Evolutionary conservation across 139 green algal species (phyloP), one percentile per base, ranked within the genome.

Genomic region (Pleodorina starrii): DNA sequence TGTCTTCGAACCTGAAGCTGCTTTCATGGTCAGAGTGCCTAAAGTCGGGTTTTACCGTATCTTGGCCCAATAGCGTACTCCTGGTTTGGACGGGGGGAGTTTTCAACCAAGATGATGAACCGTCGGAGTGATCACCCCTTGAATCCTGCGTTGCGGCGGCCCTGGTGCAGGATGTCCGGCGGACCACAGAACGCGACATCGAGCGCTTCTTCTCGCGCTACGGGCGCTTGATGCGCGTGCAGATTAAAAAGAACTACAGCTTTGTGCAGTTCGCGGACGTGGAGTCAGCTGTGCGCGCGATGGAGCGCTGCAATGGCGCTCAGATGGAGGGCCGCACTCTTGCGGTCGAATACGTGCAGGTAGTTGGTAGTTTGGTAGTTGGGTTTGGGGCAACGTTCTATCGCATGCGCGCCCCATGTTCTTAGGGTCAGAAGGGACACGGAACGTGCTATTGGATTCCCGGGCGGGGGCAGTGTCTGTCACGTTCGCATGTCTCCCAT

Each of bases 201-300:
- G 94, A 97, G 74, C 82, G 90, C 21, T 91, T 93, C 72, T 98
- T 98, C 82, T 92, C 95, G 54, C 75, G 72, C 73, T 95, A 92
- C 69, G 94, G 94, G 23, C 40, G 72, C 0, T 66, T 95, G 48
- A 76, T 87, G n/a, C 91, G 95, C 6, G 95, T 96, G 54, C 92
- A 97, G 83, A 94, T 95, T 54, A 96, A 95, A 74, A 85, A 89
- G 84, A 96, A 93, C 84, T 98, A 95, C 50, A 93, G 93, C 1
- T 97, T 97, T 84, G 92, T 97, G 5, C 94, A 97, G 92, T 96
- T 94, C 86, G 91, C 95, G 12, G 46, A 91, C 46, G 27, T 97
- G 27, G 92, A 94, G 23, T 91, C 94, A 38, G 95, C 95, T 4
- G 90, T 93, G 32, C 89, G 93, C 32, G 95, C 95, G 19, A 79